Evolutionary conservation across 257 asterid genomes (phyloP).

Genomic region (Solanum gracilifrons): DNA sequence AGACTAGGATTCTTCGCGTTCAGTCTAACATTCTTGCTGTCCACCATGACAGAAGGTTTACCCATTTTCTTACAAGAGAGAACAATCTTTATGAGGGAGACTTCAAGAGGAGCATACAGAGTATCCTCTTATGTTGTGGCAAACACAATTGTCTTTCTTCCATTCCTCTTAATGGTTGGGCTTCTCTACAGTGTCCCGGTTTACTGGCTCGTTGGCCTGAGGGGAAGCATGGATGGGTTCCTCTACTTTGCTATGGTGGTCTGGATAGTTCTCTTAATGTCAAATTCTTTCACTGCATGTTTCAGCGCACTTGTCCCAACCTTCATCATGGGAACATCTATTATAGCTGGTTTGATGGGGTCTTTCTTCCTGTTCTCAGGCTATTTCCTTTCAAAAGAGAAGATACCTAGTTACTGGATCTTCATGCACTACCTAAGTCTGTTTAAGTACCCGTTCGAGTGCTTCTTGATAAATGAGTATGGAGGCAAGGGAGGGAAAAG

Average conservation of each 20-base stretch:
- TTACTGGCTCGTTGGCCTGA: slow-evolving; percentile 73
- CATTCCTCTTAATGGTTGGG: slow-evolving; percentile 53
- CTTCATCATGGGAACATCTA: slow-evolving; percentile 74
- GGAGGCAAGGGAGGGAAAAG: slow-evolving; percentile 48
- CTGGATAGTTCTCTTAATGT: slow-evolving; percentile 64
- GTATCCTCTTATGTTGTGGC: slow-evolving; percentile 69
- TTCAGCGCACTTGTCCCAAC: slow-evolving; percentile 82
- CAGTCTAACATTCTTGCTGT: slow-evolving; percentile 61
- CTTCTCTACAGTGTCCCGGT: slow-evolving; percentile 52
- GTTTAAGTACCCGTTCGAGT: slow-evolving; percentile 77
- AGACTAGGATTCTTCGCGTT: slow-evolving; percentile 77
- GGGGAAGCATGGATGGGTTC: slow-evolving; percentile 45
- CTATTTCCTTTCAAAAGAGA: slow-evolving; percentile 49
- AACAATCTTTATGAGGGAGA: slow-evolving; percentile 57
- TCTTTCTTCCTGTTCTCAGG: slow-evolving; percentile 88
- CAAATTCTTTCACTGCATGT: slow-evolving; percentile 76
- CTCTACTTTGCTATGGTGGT: slow-evolving; percentile 62
- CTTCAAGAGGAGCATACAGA: slow-evolving; percentile 65
- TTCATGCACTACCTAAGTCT: slow-evolving; percentile 86
- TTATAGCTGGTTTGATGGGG: slow-evolving; percentile 89
- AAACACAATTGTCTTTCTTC: slow-evolving; percentile 60
- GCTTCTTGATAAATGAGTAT: slow-evolving; percentile 73
- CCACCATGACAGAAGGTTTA: slow-evolving; percentile 71
- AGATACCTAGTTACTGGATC: slow-evolving; percentile 61
- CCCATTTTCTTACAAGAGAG: slow-evolving; percentile 80